Conservation (phyloP, 1,284 basidiomycete species). For the Ceratobasidium sp. region DNA sequence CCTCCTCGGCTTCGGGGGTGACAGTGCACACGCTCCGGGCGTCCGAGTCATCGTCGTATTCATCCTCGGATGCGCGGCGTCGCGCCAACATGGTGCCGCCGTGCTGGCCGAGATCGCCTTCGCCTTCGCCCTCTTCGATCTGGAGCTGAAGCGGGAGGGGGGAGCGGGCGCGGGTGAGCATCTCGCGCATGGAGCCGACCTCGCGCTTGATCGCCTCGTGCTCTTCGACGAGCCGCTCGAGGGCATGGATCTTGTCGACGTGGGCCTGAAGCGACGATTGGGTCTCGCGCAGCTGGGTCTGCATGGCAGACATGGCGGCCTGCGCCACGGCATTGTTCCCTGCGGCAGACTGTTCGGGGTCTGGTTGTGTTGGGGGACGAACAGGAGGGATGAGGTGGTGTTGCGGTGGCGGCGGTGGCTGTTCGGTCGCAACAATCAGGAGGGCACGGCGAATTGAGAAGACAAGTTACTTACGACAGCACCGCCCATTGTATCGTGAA, state of each 20-base stretch:
- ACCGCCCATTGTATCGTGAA: conserved; percentile 92
- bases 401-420: conserved; percentile 57
- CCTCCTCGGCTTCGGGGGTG: conserved; percentile 57
- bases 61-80: conserved; percentile 50
- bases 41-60: conserved; percentile 58
- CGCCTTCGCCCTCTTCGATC: conserved; percentile 58
- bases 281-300: conserved; percentile 86
- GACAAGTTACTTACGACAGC: conserved; percentile 56
- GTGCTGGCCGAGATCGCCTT: conserved; percentile 26
- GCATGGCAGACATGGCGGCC: conserved; percentile 71
- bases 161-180: conserved; percentile 69
- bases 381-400: conserved; percentile 73
- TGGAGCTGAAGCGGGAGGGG: conserved; percentile 74
- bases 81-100: conserved; percentile 12
- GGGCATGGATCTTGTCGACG: conserved; percentile 84
- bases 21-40: conserved; percentile 49
- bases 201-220: conserved; percentile 89
- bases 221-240: conserved; percentile 76
- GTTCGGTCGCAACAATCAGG: not conserved
- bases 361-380: conserved; percentile 57
- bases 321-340: conserved; percentile 52
- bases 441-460: not conserved
- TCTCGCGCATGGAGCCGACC: conserved; percentile 73
- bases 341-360: conserved; percentile 40
- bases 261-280: conserved; percentile 83